Evolutionary conservation across 1,284 basidiomycete genomes (phyloP), one percentile per base, ranked within the genome.

Genomic region (Tilletia caries): DNA sequence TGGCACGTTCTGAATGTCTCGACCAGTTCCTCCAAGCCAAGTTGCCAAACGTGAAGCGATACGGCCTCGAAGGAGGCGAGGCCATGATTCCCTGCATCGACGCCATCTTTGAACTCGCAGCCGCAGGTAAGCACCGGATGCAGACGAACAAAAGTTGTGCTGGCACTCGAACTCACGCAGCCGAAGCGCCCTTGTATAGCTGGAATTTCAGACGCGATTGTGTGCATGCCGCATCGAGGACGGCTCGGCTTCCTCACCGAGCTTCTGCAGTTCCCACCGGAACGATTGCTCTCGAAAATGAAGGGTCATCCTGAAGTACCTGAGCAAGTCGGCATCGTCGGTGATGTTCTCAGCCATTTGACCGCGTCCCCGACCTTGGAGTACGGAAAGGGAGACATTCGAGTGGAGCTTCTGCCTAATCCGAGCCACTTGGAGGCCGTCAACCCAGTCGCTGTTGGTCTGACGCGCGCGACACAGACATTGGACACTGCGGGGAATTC

Each of bases 361-460:
- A 62, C 58, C 58, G 43, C 29, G 69, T 69, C 68, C 69, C 73
- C 29, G 25, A 66, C 2, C 71, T 46, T 44, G 37, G 2, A 86
- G 85, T 32, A 85, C 87, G 48, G 84, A 32, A 20, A 27, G n/a
- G 34, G 23, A 4, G 8, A 86, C 1, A 80, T 93, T 68, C 91
- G 84, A 75, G 88, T 93, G 2, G 90, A 91, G 32, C 85, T 95
- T 10, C 85, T 93, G 3, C 92, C 92, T 1, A 95, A 95, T 79
- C 92, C 93, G 0, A 93, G 91, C 1, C 93, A 95, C 81, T 86
- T 95, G 10, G 91, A 94, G 87, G 92, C 93, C 0, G 88, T 91
- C 68, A 91, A 91, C 76, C 91, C 93, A 0, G 48, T 93, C 1
- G 93, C 93, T 0, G 85, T 86, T 0, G 89, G 90, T 65, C 93